Base-by-base conservation (phyloP, 2,329 filamentous ascomycete genomes). In the Zarea fungicola region DNA sequence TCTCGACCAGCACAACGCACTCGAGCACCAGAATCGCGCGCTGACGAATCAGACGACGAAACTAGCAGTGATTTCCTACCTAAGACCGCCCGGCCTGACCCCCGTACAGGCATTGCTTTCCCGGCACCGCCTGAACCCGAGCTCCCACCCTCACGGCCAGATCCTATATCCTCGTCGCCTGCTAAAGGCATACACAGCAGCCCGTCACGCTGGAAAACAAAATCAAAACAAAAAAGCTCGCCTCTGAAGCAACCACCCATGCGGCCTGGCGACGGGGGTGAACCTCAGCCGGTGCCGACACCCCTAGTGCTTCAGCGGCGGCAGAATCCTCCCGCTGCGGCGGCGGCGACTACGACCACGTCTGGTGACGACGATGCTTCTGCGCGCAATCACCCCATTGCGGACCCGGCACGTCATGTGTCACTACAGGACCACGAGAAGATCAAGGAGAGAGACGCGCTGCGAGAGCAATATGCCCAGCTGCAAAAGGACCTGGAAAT, bases 171-270 rank as follows among this genome's bases (percentile, higher is more conserved):
- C 23, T 76, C 73, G 36, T 77, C 76, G 3, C 78, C 78, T 7
- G 77, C 80, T 1, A 62, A 68, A 18, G 81, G 81, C 1, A 84
- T 84, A 23, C 80, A 83, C 51, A 74, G 75, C 43, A 81, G 77
- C 13, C 78, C 80, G 0, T 78, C 76, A 3, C 71, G 70, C 56
- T 69, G 73, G 56, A 70, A 16, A 55, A 57, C 23, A 54, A 58
- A 36, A 40, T 46, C 62, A 47, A 61, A 60, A 1, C 60, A 70
- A 39, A 75, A 70, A 49, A 72, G 67, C 50, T 80, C 78, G 2
- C 77, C 77, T 1, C 58, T 77, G 3, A 79, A 78, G 43, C 69
- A 71, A 7, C 66, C 65, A 0, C 65, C 68, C 1, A 55, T 67
- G 8, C 63, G 41, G 11, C 45, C 45, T 16, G 48, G 5, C 25